Base-by-base conservation (phyloP, 208 protist genomes). In the Trypanosomatidae sp. region DNA sequence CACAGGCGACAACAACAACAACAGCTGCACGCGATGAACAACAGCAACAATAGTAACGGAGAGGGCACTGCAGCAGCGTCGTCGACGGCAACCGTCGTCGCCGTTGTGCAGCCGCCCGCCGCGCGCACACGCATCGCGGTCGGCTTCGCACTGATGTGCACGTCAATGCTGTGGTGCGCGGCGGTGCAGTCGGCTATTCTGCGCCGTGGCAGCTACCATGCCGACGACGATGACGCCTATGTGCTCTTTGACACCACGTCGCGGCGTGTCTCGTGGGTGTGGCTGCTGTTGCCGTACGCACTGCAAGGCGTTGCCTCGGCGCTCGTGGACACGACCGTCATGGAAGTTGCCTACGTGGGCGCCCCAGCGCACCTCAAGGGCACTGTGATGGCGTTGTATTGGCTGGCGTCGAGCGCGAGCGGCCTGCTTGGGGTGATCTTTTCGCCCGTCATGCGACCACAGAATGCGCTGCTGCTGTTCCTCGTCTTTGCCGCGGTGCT, bases 341-440 rank as follows among this genome's bases (percentile, higher is more conserved):
- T 85, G 75, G 66, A 85, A 59, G 65, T 69, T 18, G 67, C 71
- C 15, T 85, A 78, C 55, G 48, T 58, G 1, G 59, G 43, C 18
- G 70, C 75, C 11, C 75, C 75, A 0, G 54, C 37, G 37, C 72
- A 59, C 24, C 79, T 80, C 66, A 79, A 77, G 53, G 71, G 71
- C 3, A 62, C 63, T 0, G 67, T 85, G 33, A 76, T 81, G 71
- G 75, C 53, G 0, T 37, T 85, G 6, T 85, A 85, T 57, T 68
- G 64, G 57, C 28, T 80, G 7, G 64, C 75, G 24, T 80, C 71
- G 15, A 80, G 71, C 48, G 41, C 54, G 22, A 80, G 70, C 45
- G 75, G 75, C 33, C 71, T 80, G 23, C 58, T 77, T 2, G 75
- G 75, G 6, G 28, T 85, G n/a, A 35, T 62, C 3, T 57, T 85